Evolutionary conservation across 495 filamentous ascomycete genomes (phyloP).

Genomic region (Schizothecium vesticola): DNA sequence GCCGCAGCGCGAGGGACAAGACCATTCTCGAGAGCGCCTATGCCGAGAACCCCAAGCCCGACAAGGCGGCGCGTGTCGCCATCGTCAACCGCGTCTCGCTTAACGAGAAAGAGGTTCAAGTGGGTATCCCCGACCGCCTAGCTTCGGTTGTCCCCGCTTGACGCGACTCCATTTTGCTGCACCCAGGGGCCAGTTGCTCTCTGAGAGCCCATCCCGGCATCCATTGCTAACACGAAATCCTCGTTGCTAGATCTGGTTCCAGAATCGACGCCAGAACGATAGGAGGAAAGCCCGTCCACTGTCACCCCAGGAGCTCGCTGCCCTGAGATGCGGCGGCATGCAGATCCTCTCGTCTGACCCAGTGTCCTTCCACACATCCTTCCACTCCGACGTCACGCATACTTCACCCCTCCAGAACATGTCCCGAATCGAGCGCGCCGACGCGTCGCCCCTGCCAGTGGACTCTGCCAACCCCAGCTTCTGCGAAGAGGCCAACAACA

Average conservation of each 20-base stretch:
- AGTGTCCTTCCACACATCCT: constrained; percentile 33
- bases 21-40: constrained; percentile 86
- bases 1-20: constrained; percentile 75
- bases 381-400: constrained; percentile 17
- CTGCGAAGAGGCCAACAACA: constrained; percentile 10
- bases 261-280: constrained; percentile 92
- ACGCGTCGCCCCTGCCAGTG: constrained; percentile 14
- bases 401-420: constrained; percentile 21
- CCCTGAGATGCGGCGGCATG: constrained; percentile 51
- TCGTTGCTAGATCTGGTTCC: constrained; percentile 86
- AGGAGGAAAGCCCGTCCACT: constrained; percentile 86
- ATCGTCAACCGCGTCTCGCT: constrained; percentile 82
- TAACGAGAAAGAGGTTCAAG: constrained; percentile 97
- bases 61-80: constrained; percentile 78
- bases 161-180: constrained; percentile 12
- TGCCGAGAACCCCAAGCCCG: constrained; percentile 78
- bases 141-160: constrained; percentile 4
- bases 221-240: neutral
- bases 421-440: constrained; percentile 8
- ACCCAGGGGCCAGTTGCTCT: neutral
- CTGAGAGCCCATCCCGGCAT: neutral
- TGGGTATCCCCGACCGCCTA: constrained; percentile 42
- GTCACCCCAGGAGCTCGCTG: constrained; percentile 70
- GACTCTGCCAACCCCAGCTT: constrained; percentile 13
- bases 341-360: constrained; percentile 48